Conservation (phyloP, 2,329 filamentous ascomycete species). For the Colletotrichum sublineola region DNA sequence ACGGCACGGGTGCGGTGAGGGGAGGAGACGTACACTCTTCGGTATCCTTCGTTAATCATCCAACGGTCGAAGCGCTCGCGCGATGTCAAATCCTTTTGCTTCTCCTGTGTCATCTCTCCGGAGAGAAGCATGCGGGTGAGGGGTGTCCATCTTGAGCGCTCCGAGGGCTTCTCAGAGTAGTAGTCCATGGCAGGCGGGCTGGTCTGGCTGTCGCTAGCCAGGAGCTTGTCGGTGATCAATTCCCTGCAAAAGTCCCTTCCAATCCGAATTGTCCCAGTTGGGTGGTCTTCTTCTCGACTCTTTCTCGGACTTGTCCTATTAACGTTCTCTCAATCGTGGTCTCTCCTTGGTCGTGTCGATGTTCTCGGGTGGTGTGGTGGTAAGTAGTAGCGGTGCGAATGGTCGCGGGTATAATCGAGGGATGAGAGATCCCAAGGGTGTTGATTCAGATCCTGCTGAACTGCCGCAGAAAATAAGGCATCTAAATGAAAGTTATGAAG, state of each 20-base stretch:
- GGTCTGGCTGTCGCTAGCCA: constrained; percentile 36
- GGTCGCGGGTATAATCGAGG: constrained; percentile 32
- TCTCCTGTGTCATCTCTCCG: constrained; percentile 83
- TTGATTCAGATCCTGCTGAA: constrained; percentile 70
- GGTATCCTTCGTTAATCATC: constrained; percentile 92
- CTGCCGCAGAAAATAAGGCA: constrained; percentile 49
- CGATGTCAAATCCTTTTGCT: constrained; percentile 74
- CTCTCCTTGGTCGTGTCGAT: constrained; percentile 16
- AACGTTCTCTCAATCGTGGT: neutral
- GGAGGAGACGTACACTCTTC: constrained; percentile 72
- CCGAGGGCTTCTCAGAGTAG: constrained; percentile 65
- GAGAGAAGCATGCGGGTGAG: constrained; percentile 86
- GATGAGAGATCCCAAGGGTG: constrained; percentile 5
- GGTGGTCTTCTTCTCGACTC: constrained; percentile 41
- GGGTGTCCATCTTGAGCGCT: constrained; percentile 85
- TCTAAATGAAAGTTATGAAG: constrained; percentile 50
- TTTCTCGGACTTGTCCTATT: constrained; percentile 34
- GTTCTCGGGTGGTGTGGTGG: neutral
- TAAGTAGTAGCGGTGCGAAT: constrained; percentile 12
- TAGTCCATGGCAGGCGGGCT: constrained; percentile 50
- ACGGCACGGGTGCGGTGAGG: neutral
- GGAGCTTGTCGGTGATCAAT: constrained; percentile 19
- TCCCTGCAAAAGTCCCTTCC: constrained; percentile 23
- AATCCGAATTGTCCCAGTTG: constrained; percentile 34
- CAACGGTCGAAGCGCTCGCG: constrained; percentile 84